Base-by-base conservation (phyloP, 1,284 basidiomycete species). In the Pholiota adiposa region DNA sequence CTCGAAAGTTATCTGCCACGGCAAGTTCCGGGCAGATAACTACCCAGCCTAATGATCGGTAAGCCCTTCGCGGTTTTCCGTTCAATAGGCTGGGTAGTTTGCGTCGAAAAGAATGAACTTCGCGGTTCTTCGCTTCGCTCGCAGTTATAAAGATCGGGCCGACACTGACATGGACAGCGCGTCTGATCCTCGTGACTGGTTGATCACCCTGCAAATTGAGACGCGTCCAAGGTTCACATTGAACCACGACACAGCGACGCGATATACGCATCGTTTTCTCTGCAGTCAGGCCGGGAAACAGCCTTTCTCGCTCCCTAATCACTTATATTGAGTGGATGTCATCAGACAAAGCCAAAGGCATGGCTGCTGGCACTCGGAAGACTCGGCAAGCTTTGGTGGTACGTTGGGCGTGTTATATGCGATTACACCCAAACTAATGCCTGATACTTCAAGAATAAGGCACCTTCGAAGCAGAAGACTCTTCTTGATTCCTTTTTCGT, bases 391-490 rank as follows among this genome's bases (percentile, higher is more conserved):
- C 51, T 34, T 9, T 23, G 34, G 33, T 34, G 34, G 58, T 59
- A 21, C 34, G 57, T 58, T 7, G 33, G 27, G 3, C n/a, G 25
- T 31, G 25, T 21, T 19, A 14, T 41, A 27, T 14, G 23, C 6
- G n/a, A 16, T 41, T n/a, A 3, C 23, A 18, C 19, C 11, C 9
- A 2, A 51, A 19, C 5, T 36, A 16, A 11, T 18, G 19, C 19
- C 14, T 12, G n/a, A n/a, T 27, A n/a, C 21, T 8, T 48, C 12
- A 25, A 68, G 65, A 36, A 36, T n/a, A 60, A 63, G 36, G 34
- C 58, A 23, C 34, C 55, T 11, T 23, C 63, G 41, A 65, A 67
- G 55, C 76, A 80, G 66, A 72, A 66, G 61, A 77, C 77, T 3
- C 63, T 79, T 1, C 62, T 77, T 33, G 77, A 79, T 56, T 63